Evolutionary conservation across 2,329 filamentous ascomycete genomes (phyloP).

Genomic region (Exophiala aquamarina): DNA sequence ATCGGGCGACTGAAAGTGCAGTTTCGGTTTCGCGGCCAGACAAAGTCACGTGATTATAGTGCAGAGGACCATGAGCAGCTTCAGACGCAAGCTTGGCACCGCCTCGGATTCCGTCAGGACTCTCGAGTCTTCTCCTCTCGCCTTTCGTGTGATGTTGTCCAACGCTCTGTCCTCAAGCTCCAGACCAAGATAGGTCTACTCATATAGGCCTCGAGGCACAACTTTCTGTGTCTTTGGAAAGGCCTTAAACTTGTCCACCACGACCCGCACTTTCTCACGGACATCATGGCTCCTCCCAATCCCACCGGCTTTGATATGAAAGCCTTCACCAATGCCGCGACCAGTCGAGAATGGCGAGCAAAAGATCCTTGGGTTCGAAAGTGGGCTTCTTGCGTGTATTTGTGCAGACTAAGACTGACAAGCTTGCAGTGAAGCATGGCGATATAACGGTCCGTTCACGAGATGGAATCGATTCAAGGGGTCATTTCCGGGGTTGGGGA

Average conservation of each 20-base stretch:
- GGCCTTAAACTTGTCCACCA: too few species aligned
- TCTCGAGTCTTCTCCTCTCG: conserved; percentile 7
- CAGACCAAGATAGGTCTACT: too few species aligned
- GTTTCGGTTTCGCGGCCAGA: too few species aligned
- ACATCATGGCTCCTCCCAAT: conserved; percentile 47
- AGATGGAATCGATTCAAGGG: conserved; percentile 86
- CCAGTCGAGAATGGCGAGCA: conserved; percentile 26
- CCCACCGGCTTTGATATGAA: conserved; percentile 90
- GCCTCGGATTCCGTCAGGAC: too few species aligned
- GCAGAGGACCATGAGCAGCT: not conserved
- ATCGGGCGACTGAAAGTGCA: too few species aligned
- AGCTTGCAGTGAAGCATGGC: conserved; percentile 78
- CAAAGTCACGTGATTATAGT: too few species aligned
- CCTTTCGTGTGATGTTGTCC: too few species aligned
- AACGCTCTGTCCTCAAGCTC: too few species aligned
- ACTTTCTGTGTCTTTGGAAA: too few species aligned
- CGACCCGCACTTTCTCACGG: too few species aligned
- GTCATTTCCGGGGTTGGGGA: conserved; percentile 86
- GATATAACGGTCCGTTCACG: conserved; percentile 85
- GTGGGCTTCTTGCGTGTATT: conserved; percentile 42
- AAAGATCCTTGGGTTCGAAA: conserved; percentile 64
- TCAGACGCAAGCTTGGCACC: conserved; percentile 13
- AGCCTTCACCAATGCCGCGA: conserved; percentile 29
- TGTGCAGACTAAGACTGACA: conserved; percentile 8
- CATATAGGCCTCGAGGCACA: too few species aligned